Base-by-base conservation (phyloP, 257 asterid species). In the Rauvolfia tetraphylla region DNA sequence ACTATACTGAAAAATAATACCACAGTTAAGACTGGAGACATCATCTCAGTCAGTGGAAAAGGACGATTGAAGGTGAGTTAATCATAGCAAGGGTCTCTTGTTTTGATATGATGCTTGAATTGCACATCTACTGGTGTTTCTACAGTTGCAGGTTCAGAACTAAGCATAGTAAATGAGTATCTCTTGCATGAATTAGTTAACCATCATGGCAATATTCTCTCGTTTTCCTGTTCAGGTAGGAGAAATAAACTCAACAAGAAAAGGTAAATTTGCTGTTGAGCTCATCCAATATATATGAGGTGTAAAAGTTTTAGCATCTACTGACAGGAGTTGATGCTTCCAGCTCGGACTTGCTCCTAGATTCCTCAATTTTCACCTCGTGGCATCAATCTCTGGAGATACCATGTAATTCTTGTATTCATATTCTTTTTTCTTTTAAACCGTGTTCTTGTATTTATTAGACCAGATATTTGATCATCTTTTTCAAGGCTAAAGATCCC, bases 181-280 rank as follows among this genome's bases (percentile, higher is more conserved):
- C 18, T 38, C 18, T 38, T 9, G 33, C 18, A 7, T 33, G 44
- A 4, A 38, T 10, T 34, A 67, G 17, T 1, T 22, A 38, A 27
- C 9, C 14, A 27, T 27, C 5, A 61, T 3, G 1, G 1, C 49
- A 22, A 38, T 38, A 20, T 23, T 20, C 9, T 38, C 70, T 34
- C 34, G 49, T 67, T 38, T 67, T 38, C 33, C 38, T 67, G 51
- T 8, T 78, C 88, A 92, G 98, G 83, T 95, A 22, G 98, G 97
- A 76, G 93, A 92, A 78, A 92, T 91, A 78, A 87, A 76, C 83
- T 51, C 88, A 31, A 92, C 98, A 22, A 88, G 80, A 79, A 94
- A 88, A 83, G 96, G 97, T 33, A 94, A 92, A 85, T 94, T 88
- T 34, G 86, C 87, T 6, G 93, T 92, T 63, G 97, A 94, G 84